Evolutionary conservation across 345 rosid genomes (phyloP).

Genomic region (Ceriops decandra): DNA sequence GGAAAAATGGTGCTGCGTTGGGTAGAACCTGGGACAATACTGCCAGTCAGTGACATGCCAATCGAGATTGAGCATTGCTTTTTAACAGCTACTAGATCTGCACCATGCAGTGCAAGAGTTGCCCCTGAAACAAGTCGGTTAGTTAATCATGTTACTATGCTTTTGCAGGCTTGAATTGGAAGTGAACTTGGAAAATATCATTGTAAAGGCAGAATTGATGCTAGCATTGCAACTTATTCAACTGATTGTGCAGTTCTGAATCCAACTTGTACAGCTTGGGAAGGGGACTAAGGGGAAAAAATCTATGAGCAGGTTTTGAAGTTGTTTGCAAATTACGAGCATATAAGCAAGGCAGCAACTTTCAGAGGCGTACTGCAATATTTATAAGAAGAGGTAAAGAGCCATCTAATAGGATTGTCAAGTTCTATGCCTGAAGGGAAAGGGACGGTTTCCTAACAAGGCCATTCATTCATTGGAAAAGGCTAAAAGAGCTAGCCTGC

Average conservation of each 20-base stretch:
- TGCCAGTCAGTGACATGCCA: slow-evolving; percentile 10
- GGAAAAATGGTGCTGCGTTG: slow-evolving; percentile 63
- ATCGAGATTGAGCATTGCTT: not conserved
- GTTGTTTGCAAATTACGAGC: no score
- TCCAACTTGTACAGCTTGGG: not conserved
- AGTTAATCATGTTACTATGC: not conserved
- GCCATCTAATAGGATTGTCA: no score
- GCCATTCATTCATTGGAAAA: no score
- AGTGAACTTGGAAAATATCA: not conserved
- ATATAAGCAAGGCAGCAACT: no score
- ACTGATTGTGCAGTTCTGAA: not conserved
- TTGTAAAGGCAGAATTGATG: not conserved
- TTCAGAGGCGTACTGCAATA: no score
- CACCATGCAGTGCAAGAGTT: not conserved
- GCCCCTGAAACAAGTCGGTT: not conserved
- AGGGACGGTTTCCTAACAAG: no score
- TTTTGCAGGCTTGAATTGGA: not conserved
- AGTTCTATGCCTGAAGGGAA: no score
- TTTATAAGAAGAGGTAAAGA: no score
- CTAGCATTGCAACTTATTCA: not conserved
- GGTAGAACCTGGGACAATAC: slow-evolving; percentile 44
- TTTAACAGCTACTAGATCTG: not conserved
- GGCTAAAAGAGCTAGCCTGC: no score
- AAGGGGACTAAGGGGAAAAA: not conserved
- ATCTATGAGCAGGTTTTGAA: not conserved